A percentile compares a stretch with the other conserved stretches of the same genome.
These are phyloP conservation scores for Podaxis sp. DNA, from an alignment of 768 basidiomycete genomes.

Conservation along the genomic window DNA sequence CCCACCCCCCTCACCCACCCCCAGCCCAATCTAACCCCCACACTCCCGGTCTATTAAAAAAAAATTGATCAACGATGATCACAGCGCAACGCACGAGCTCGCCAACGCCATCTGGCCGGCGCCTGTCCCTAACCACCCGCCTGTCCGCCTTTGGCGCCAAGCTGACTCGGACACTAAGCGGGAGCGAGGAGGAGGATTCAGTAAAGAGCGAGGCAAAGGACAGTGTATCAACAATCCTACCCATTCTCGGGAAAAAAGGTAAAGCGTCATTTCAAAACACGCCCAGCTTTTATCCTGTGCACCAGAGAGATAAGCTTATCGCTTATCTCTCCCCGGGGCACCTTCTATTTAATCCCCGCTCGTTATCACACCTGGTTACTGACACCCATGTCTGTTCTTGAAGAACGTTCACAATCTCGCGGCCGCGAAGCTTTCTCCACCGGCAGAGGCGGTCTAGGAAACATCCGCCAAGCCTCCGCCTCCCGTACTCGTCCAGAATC, in stretches of 20 bases:
- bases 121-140: neutral
- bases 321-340: neutral
- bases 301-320: neutral
- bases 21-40: neutral
- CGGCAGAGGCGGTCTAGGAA: slow-evolving; percentile 67
- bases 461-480: slow-evolving; percentile 48
- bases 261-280: neutral
- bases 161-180: neutral
- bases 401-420: slow-evolving; percentile 49
- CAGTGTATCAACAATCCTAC: neutral
- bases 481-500: slow-evolving; percentile 42
- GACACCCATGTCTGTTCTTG: neutral
- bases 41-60: neutral
- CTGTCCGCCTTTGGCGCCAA: neutral
- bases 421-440: slow-evolving; percentile 60
- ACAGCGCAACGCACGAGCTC: neutral
- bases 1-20: neutral
- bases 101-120: neutral
- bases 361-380: neutral
- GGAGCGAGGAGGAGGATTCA: neutral
- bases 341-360: neutral
- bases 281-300: neutral
- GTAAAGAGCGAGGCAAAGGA: neutral
- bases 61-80: neutral
- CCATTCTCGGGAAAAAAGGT: slow-evolving; percentile 2